Conservation (phyloP, 805 yeast genomes). For the Spencermartinsiella europaea region DNA sequence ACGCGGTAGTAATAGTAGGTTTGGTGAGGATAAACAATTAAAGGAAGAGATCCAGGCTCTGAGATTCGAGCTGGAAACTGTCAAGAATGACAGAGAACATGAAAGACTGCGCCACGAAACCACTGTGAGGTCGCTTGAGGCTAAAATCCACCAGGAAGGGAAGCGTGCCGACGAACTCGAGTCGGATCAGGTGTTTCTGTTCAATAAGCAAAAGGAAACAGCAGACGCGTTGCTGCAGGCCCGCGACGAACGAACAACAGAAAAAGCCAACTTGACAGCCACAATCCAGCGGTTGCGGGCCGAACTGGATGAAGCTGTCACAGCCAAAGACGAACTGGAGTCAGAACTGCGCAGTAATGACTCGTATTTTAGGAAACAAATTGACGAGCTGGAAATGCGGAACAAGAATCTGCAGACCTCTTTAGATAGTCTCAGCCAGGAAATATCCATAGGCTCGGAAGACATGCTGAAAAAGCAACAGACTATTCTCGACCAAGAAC, state of each 20-base stretch:
- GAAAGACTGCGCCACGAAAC: conserved; percentile 32
- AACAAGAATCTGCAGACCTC: conserved; percentile 1
- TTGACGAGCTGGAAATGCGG: conserved; percentile 7
- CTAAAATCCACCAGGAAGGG: conserved; percentile 29
- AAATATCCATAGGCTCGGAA: neutral
- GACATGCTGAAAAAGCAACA: conserved; percentile 10
- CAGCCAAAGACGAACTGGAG: conserved; percentile 24
- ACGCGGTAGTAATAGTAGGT: no score
- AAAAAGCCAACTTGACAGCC: conserved; percentile 26
- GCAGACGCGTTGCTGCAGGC: conserved; percentile 25
- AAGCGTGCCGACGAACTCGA: conserved; percentile 33
- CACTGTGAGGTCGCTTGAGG: conserved; percentile 27
- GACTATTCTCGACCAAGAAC: conserved; percentile 16
- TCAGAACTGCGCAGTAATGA: neutral
- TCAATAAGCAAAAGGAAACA: conserved; percentile 33
- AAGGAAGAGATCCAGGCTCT: conserved; percentile 27
- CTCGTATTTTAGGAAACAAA: neutral
- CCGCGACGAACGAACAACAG: conserved; percentile 23
- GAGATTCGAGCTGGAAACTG: conserved; percentile 35
- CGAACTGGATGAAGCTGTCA: conserved; percentile 27
- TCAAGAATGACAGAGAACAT: conserved; percentile 38
- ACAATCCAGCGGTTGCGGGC: conserved; percentile 35
- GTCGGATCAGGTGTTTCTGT: conserved; percentile 35
- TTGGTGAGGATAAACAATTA: conserved; percentile 3
- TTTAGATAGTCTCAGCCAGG: conserved; percentile 5